Conservation (phyloP, 192 early-diverging fungal species). For the Chytriomyces sp. region DNA sequence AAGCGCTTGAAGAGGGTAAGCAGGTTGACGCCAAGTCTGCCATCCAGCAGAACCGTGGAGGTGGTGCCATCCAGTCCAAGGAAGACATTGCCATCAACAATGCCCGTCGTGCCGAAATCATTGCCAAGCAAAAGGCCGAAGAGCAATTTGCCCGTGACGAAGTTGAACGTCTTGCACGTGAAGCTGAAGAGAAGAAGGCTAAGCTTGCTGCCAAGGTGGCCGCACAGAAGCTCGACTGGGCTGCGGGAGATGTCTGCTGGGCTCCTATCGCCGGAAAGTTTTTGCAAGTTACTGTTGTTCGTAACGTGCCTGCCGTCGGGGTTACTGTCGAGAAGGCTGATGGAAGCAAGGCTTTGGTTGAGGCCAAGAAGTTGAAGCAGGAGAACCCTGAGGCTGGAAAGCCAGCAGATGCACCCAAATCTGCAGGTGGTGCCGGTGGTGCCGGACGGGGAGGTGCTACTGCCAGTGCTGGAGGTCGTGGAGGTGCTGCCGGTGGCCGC, state of each 20-base stretch:
- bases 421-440: constrained; percentile 29
- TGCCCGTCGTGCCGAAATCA: constrained; percentile 69
- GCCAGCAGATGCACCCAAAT: not conserved
- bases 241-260: constrained; percentile 34
- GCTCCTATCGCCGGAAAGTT: constrained; percentile 31
- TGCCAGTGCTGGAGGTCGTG: constrained; percentile 25
- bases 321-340: constrained; percentile 30
- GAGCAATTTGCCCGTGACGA: constrained; percentile 72
- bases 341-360: constrained; percentile 34
- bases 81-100: constrained; percentile 76
- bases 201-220: constrained; percentile 32
- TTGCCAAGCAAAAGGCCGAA: constrained; percentile 69
- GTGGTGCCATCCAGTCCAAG: constrained; percentile 77
- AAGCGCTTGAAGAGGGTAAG: constrained; percentile 39
- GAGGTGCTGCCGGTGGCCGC: constrained; percentile 31
- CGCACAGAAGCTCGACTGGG: constrained; percentile 31
- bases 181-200: constrained; percentile 23
- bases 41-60: constrained; percentile 56
- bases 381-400: constrained; percentile 23
- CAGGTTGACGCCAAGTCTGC: constrained; percentile 33
- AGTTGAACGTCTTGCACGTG: constrained; percentile 39
- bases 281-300: constrained; percentile 25
- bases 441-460: constrained; percentile 28
- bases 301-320: constrained; percentile 35
- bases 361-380: constrained; percentile 36